Conservation (phyloP, 352 stramenopile genomes). For the Phytophthora ramorum region DNA sequence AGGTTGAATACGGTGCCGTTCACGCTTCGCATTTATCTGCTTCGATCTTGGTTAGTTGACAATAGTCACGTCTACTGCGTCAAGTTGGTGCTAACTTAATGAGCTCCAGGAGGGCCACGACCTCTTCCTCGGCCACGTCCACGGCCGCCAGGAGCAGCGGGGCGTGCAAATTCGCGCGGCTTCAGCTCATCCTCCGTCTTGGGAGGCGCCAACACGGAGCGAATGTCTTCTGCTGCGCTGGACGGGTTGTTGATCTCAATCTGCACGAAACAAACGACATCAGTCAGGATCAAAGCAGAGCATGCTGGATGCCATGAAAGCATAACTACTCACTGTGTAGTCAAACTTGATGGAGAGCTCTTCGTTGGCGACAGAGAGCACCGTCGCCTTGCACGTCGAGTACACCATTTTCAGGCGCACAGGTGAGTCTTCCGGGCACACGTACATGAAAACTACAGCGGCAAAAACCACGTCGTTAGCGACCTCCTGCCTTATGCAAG, state of each 20-base stretch:
- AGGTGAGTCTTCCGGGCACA: conserved; percentile 87
- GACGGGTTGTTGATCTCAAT: conserved; percentile 79
- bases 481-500: background rate
- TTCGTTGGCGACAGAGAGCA: conserved; percentile 68
- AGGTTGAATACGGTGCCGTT: conserved; percentile 28
- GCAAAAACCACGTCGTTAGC: background rate
- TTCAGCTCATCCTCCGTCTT: conserved; percentile 75
- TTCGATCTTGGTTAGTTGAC: conserved; percentile 10
- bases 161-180: conserved; percentile 77
- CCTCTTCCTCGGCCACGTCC: conserved; percentile 54
- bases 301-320: background rate
- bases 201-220: conserved; percentile 53
- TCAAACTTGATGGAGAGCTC: conserved; percentile 76
- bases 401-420: conserved; percentile 93
- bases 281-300: background rate
- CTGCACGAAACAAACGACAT: conserved; percentile 27
- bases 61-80: conserved; percentile 5
- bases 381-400: conserved; percentile 89
- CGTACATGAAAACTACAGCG: conserved; percentile 87
- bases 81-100: conserved; percentile 26
- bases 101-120: conserved; percentile 39
- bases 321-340: conserved; percentile 50
- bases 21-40: conserved; percentile 23
- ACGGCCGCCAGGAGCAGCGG: conserved; percentile 67
- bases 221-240: conserved; percentile 72